Evolutionary conservation across 257 asterid genomes (phyloP), one percentile per base, ranked within the genome.

Genomic region (Solanum commersonii): DNA sequence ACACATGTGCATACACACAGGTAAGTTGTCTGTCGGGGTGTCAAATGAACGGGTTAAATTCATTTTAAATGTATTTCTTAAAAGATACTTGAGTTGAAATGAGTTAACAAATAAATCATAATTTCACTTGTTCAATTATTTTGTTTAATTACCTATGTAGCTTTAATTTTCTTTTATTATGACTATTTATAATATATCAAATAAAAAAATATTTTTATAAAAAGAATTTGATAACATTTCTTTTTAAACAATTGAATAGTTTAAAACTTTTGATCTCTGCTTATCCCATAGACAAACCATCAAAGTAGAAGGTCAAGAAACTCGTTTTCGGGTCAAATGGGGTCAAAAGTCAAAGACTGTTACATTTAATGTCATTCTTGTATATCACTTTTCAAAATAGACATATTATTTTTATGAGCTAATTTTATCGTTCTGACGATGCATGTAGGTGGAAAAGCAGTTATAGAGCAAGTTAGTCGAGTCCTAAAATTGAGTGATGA

Each of bases 1-100:
- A 83, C 98, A 95, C 87, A 79, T 94, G 73, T 95, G 98, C 60
- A 91, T 94, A 2, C 96, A 93, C 87, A 92, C 96, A 40, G 81
- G 81, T 73, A 33, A 0, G 44, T 18, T 0, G 22, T 46, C 56
- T 13, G 7, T 46, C 3, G 13, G n/a, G 4, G 4, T 16, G 4
- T 72, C 7, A 33, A 33, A 18, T 33, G 1, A 18, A 7, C 4
- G 8, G 4, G 0, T 73, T 73, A 2, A 34, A 0, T 33, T 1
- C 8, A 71, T 7, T 71, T 68, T 6, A 7, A 15, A 34, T 1
- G 0, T 13, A 29, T 68, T 8, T 8, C 4, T 16, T 1, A 18
- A 72, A 18, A 33, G 1, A 18, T 72, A 16, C 2, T 72, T 72
- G 23, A 5, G 12, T 2, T 4, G 6, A 16, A 70, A 15, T 14